phyloP scores from a whole-genome alignment of 352 stramenopile genomes.

The Pythium sukuiense region DNA sequence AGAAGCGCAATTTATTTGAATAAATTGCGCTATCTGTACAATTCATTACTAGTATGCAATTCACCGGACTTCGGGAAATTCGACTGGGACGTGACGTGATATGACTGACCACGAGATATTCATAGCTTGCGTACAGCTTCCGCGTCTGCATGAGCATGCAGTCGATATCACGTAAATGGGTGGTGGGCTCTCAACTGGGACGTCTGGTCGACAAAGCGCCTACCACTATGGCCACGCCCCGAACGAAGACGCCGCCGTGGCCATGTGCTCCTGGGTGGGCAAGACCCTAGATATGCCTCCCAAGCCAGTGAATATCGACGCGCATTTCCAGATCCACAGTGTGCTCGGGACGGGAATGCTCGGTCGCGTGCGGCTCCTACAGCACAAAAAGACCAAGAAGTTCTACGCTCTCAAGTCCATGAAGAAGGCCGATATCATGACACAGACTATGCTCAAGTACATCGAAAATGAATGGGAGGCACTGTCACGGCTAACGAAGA shows the following conservation, averaged over 20 bases:
- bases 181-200: conserved; percentile 14
- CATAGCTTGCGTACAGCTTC: neutral
- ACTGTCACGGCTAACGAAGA: conserved; percentile 38
- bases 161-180: conserved; percentile 18
- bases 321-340: conserved; percentile 54
- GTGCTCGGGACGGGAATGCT: conserved; percentile 77
- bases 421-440: conserved; percentile 60
- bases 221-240: conserved; percentile 21
- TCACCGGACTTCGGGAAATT: too few species aligned
- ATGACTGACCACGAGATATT: neutral
- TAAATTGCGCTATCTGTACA: too few species aligned
- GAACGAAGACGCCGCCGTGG: neutral
- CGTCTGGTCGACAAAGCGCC: neutral
- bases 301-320: conserved; percentile 55
- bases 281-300: conserved; percentile 50
- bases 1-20: too few species aligned
- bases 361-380: conserved; percentile 59
- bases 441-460: conserved; percentile 55
- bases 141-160: neutral
- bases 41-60: too few species aligned
- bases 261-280: conserved; percentile 45
- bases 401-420: conserved; percentile 81
- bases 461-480: conserved; percentile 57
- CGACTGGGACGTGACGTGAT: too few species aligned
- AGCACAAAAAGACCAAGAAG: conserved; percentile 56